Conservation (phyloP, 257 asterid species). For the Apocynum venetum region DNA sequence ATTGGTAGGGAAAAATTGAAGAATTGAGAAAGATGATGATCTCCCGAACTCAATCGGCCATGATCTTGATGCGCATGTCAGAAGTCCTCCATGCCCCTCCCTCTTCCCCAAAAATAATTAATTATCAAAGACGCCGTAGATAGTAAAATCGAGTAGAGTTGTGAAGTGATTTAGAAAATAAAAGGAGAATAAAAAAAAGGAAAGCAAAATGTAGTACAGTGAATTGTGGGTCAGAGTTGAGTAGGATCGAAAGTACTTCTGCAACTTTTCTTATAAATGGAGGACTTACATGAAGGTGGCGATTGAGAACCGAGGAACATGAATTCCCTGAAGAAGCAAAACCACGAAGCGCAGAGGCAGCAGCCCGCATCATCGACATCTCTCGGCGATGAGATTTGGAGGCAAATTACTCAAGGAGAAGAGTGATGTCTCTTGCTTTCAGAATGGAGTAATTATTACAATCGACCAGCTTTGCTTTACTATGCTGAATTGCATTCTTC, state of each 20-base stretch:
- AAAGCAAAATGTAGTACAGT: too few relatives aligned
- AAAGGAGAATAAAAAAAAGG: too few relatives aligned
- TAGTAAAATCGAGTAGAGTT: neutral
- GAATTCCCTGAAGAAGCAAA: constrained; percentile 39
- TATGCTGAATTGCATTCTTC: neutral
- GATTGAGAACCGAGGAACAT: constrained; percentile 36
- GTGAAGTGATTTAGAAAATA: too few relatives aligned
- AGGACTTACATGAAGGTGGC: constrained; percentile 62
- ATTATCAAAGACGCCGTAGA: neutral
- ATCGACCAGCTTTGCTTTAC: neutral
- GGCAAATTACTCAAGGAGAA: neutral
- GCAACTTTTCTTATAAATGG: neutral
- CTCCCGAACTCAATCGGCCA: neutral
- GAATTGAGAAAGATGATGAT: neutral
- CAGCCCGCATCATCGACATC: constrained; percentile 84
- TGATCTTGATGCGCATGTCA: neutral
- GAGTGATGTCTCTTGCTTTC: neutral
- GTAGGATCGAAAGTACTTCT: neutral
- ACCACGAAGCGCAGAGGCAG: constrained; percentile 59
- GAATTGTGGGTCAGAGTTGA: neutral
- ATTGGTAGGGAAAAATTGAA: too few relatives aligned
- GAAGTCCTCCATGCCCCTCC: neutral
- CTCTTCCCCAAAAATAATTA: neutral
- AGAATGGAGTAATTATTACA: neutral
- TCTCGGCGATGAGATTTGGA: neutral